A percentile compares a stretch with the other conserved stretches of the same genome.
Conservation (phyloP, 2,329 filamentous ascomycete genomes). For the Penicillium brasilianum region DNA sequence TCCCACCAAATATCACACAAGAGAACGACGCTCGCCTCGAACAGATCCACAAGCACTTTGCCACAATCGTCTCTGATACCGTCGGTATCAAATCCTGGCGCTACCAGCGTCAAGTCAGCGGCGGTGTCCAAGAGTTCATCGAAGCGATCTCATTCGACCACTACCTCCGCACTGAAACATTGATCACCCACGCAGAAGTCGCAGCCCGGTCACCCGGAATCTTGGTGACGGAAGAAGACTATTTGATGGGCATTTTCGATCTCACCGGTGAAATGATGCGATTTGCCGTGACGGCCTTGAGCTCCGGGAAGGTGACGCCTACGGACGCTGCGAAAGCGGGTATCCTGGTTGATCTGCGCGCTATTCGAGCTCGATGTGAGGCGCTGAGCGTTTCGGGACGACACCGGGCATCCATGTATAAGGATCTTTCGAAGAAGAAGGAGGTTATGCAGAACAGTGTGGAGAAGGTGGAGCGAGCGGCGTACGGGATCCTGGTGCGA, state of each 20-base stretch:
- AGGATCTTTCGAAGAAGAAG: conserved; percentile 77
- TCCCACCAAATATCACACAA: conserved; percentile 71
- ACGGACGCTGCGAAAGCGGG: conserved; percentile 53
- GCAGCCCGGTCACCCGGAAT: conserved; percentile 57
- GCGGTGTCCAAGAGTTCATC: conserved; percentile 89
- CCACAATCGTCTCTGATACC: conserved; percentile 72
- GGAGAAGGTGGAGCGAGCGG: conserved; percentile 87
- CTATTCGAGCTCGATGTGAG: conserved; percentile 77
- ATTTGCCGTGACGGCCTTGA: conserved; percentile 87
- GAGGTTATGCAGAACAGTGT: conserved; percentile 86
- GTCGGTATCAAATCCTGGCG: conserved; percentile 79
- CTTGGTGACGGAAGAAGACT: conserved; percentile 77
- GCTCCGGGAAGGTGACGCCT: conserved; percentile 67
- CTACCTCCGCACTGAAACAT: conserved; percentile 77
- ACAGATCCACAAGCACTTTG: conserved; percentile 73
- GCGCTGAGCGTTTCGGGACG: conserved; percentile 63
- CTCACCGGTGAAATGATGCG: conserved; percentile 96
- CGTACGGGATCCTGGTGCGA: conserved; percentile 85
- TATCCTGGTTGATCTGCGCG: conserved; percentile 82
- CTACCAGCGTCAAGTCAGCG: conserved; percentile 76
- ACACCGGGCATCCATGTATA: conserved; percentile 57
- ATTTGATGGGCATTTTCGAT: conserved; percentile 89
- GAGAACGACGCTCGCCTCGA: conserved; percentile 72
- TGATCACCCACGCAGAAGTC: conserved; percentile 72
- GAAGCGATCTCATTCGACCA: conserved; percentile 88